These are phyloP conservation scores for Phytophthora cajani DNA, from an alignment of 352 stramenopile species.

Conservation along the genomic window DNA sequence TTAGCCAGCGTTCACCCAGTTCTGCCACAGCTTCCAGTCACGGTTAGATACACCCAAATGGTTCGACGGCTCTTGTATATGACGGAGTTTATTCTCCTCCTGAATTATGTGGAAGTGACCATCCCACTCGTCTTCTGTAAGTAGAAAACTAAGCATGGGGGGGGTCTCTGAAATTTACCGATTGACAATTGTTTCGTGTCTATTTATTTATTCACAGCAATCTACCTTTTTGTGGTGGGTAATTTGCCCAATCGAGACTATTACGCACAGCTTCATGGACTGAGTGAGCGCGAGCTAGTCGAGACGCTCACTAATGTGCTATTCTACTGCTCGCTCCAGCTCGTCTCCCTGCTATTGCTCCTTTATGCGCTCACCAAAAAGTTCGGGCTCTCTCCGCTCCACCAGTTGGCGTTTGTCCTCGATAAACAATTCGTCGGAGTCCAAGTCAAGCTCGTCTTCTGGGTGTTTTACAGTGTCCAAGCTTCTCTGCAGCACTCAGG, in stretches of 20 bases:
- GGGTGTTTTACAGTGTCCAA: slow-evolving; percentile 42
- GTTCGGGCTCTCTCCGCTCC: slow-evolving; percentile 33
- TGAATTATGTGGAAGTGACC: slow-evolving; percentile 45
- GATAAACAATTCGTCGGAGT: slow-evolving; percentile 34
- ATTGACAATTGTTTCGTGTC: no score
- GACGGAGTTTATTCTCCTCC: slow-evolving; percentile 35
- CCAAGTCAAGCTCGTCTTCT: slow-evolving; percentile 47
- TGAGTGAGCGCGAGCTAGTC: slow-evolving; percentile 17
- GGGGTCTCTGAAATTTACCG: no score
- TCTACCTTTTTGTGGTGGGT: slow-evolving; percentile 32
- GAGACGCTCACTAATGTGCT: slow-evolving; percentile 40
- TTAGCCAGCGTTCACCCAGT: not conserved
- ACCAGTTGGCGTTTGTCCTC: slow-evolving; percentile 50
- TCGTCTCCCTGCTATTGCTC: slow-evolving; percentile 42
- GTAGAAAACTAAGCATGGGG: not conserved
- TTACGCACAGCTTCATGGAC: slow-evolving; percentile 34
- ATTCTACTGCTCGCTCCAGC: slow-evolving; percentile 43
- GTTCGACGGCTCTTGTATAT: slow-evolving; percentile 28
- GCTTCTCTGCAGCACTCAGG: slow-evolving; percentile 37
- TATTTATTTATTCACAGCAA: slow-evolving; percentile 8
- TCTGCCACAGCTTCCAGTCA: not conserved
- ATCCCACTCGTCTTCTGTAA: slow-evolving; percentile 37
- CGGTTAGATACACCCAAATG: slow-evolving; percentile 12
- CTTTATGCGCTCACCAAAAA: slow-evolving; percentile 30
- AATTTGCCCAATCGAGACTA: slow-evolving; percentile 44